These are phyloP conservation scores for Leishmania braziliensis DNA, from an alignment of 208 protist genomes.

Conservation along the genomic window DNA sequence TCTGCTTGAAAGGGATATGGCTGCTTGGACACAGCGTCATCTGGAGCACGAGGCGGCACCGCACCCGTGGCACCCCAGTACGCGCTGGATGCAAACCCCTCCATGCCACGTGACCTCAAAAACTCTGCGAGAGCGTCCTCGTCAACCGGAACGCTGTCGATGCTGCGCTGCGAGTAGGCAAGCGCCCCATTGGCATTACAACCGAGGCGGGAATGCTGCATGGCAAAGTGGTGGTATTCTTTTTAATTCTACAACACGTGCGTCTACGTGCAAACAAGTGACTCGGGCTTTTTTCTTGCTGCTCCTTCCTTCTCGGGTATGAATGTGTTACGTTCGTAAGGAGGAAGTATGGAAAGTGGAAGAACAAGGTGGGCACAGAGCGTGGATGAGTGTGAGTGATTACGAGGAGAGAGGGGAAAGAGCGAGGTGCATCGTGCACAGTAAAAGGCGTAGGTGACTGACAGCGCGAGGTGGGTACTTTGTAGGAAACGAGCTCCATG, in stretches of 20 bases:
- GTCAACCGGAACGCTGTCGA: slow-evolving; percentile 28
- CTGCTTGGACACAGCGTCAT: slow-evolving; percentile 63
- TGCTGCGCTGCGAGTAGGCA: slow-evolving; percentile 41
- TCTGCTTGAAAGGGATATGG: slow-evolving; percentile 77
- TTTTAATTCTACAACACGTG: not conserved
- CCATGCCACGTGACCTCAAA: slow-evolving; percentile 43
- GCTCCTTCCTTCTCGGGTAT: not conserved
- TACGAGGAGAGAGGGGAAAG: not conserved
- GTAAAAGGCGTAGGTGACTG: not conserved
- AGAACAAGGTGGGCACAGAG: not conserved
- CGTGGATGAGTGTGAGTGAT: not conserved
- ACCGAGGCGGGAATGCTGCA: slow-evolving; percentile 26
- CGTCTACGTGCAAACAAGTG: not conserved
- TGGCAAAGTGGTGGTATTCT: not conserved
- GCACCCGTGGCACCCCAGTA: slow-evolving; percentile 85
- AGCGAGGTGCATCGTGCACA: not conserved
- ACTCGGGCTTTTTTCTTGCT: not conserved
- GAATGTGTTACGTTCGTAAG: not conserved
- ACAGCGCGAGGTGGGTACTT: not conserved
- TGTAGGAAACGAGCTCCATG: not conserved
- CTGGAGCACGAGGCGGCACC: slow-evolving; percentile 71
- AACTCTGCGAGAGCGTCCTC: slow-evolving; percentile 59
- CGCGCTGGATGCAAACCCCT: slow-evolving; percentile 80
- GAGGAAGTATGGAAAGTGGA: not conserved
- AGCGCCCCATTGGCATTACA: slow-evolving; percentile 41